phyloP scores from a whole-genome alignment of 2,329 filamentous ascomycete species.

The Xylaria hypoxylon region DNA sequence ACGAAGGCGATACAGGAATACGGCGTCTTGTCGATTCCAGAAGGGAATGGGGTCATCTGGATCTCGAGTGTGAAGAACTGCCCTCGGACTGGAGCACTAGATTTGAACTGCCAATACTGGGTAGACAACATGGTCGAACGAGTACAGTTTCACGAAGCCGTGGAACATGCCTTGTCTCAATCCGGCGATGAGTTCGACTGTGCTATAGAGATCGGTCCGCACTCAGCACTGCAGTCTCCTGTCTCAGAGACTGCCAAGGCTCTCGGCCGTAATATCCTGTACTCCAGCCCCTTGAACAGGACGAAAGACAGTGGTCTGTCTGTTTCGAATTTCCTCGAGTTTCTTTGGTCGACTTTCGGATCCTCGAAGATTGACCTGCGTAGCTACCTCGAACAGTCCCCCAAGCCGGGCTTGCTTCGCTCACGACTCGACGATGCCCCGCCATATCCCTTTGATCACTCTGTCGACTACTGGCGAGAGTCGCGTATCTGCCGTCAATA shows the following conservation, averaged over 20 bases:
- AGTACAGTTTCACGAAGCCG: constrained; percentile 56
- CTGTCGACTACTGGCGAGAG: constrained; percentile 57
- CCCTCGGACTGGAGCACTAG: constrained; percentile 32
- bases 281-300: constrained; percentile 43
- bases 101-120: constrained; percentile 54
- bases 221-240: constrained; percentile 47
- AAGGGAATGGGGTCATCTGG: constrained; percentile 51
- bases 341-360: constrained; percentile 46
- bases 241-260: constrained; percentile 43
- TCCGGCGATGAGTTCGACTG: constrained; percentile 44
- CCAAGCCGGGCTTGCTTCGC: constrained; percentile 7
- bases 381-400: constrained; percentile 44
- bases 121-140: constrained; percentile 55
- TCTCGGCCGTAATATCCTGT: constrained; percentile 40
- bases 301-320: constrained; percentile 42
- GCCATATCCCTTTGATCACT: constrained; percentile 62
- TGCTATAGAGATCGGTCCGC: constrained; percentile 50
- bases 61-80: constrained; percentile 56
- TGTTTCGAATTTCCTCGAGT: constrained; percentile 47
- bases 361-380: constrained; percentile 32
- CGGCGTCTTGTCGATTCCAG: constrained; percentile 44
- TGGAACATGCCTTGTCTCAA: constrained; percentile 40
- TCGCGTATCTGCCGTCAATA: constrained; percentile 58
- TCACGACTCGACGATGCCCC: constrained; percentile 51
- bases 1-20: constrained; percentile 47